Base-by-base conservation (phyloP, 768 basidiomycete genomes). In the Trametes villosa region DNA sequence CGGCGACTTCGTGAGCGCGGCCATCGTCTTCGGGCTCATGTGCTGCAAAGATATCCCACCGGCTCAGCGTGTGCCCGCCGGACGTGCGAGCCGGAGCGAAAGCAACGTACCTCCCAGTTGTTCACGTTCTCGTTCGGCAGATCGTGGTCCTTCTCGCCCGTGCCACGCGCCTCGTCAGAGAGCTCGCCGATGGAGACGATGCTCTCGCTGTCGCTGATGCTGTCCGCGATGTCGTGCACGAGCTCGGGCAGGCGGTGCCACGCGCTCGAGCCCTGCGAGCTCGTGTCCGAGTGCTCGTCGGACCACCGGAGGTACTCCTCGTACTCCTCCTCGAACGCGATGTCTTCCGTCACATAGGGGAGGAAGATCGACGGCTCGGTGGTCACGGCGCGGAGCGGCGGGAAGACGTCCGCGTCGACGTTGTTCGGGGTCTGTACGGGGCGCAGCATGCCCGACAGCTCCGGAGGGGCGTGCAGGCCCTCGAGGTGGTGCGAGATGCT, bases 1-100 rank as follows among this genome's bases (percentile, higher is more conserved):
- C 18, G 95, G 95, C 0, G 94, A 96, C 72, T 95, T 95, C 0
- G 95, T 92, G 47, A 98, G 79, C 9, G 94, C 90, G 13, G 92
- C 91, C 86, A 98, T 91, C 2, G 94, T 96, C 75, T 93, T 92
- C 4, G 94, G 94, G 65, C 96, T 96, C 89, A 98, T 91, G 70
- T 96, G 95, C 95, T 95, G 64, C 20, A 61, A n/a, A 27, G 33
- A 63, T 59, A 11, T 45, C 54, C 40, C 40, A 18, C 4, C 47
- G 29, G 18, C n/a, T 33, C 38, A 49, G 2, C 27, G 17, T 24
- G 12, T 2, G 20, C 17, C 20, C n/a, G n/a, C n/a, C n/a, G n/a
- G n/a, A n/a, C n/a, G n/a, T n/a, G n/a, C n/a, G n/a, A n/a, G n/a
- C n/a, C 2, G 45, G 47, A 55, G 57, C 54, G 18, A 52, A 46